Evolutionary conservation across 306 rosid genomes (phyloP), one percentile per base, ranked within the genome.

Genomic region (Canavalia gladiata): DNA sequence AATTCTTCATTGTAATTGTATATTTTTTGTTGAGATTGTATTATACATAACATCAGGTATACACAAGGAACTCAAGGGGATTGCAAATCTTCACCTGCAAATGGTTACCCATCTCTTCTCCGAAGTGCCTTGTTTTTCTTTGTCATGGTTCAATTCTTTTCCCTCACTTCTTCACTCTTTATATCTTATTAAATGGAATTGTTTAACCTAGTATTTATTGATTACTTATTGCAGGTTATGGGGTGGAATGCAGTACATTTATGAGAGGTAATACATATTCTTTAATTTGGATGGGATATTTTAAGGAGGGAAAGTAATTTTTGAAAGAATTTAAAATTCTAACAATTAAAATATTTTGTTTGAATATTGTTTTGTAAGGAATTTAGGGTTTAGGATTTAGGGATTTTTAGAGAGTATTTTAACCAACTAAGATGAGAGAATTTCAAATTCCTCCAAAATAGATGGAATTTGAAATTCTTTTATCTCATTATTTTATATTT

Each of bases 191-290:
- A 18, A 49, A 30, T 3, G 4, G 4, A 7, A 69, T 7, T 69
- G 67, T 34, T 74, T 54, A 55, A 78, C 74, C 41, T 37, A 4
- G 45, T 54, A 13, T 77, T 70, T 35, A 2, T 66, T 57, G n/a
- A 8, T 37, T 47, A 2, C 11, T 37, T 42, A 0, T 80, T 78
- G 86, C 87, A 94, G 98, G 94, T 6, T 94, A 94, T 78, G 98
- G 97, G 72, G 88, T 91, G 94, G 98, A 94, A 86, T 94, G 94
- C 84, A 84, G 97, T 64, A 72, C 80, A n/a, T 94, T 87, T 91
- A 94, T 92, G 97, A 90, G 68, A 89, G 98, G 98, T 94, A 86
- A 83, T 80, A 57, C 86, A 75, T 87, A 42, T 12, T 18, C 25
- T 18, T 18, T 18, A n/a, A n/a, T n/a, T n/a, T n/a, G n/a, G n/a